Evolutionary conservation across 2,329 filamentous ascomycete species (phyloP), one percentile per base, ranked within the genome.

Genomic region (Arachnomyces sp.): DNA sequence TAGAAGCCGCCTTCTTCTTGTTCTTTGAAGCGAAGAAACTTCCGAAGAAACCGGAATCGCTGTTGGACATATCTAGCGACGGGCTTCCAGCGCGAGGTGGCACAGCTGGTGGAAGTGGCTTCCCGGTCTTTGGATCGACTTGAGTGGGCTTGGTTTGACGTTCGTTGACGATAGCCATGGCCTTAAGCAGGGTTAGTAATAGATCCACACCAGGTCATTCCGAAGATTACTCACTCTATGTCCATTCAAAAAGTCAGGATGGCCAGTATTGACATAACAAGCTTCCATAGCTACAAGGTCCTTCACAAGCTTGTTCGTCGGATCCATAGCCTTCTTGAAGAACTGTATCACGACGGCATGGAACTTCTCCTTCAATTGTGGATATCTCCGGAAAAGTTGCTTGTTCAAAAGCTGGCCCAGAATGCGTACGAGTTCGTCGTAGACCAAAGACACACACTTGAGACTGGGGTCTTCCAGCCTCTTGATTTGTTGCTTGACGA

Each of bases 1-100:
- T 98, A 35, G 90, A 89, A n/a, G 92, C 92, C 69, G 94, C 93
- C 82, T 95, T 96, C 82, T 92, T 94, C 81, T 96, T 98, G 72
- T 96, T 98, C 78, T 96, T 98, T 59, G 86, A 89, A 8, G 92
- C 87, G 61, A 95, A 98, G 77, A 98, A 98, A 57, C 86, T 94
- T 52, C 92, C 92, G 55, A 98, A 98, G 76, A 98, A 98, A 29
- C 90, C 88, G 44, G 75, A 71, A 59, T 86, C 86, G 45, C 63
- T 65, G 18, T 66, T 68, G 28, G 70, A 66, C 32, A 79, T 60
- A 39, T 80, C 79, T 36, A 87, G 69, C 30, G 82, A 84, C 6
- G 87, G 92, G 59, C 82, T 94, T 40, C 77, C 76, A 32, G 85
- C 79, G 47, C 88, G 81, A 38, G 73, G 81, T 2, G 87, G 87